Percentiles rank a stretch among this genome's conserved stretches.
These are phyloP conservation scores for Hibiscus tridactylites DNA, from an alignment of 345 rosid species.

Conservation along the genomic window DNA sequence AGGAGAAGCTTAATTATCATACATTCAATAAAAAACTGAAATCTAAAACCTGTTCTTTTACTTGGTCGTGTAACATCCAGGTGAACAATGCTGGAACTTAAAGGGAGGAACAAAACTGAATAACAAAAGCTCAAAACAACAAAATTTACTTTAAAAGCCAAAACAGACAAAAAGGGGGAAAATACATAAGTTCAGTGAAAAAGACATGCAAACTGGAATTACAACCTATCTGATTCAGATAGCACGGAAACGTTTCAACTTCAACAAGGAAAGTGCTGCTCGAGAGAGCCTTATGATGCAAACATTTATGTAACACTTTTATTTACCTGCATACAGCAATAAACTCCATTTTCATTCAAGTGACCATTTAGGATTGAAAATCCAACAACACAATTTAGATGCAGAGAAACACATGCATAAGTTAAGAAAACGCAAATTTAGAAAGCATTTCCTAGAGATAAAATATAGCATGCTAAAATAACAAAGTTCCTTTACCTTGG, in stretches of 20 bases:
- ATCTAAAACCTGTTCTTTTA: neutral
- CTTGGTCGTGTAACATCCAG: neutral
- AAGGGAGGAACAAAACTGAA: neutral
- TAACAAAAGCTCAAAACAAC: neutral
- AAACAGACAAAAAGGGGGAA: neutral
- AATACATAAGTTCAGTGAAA: neutral
- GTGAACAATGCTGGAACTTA: neutral
- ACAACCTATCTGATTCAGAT: neutral
- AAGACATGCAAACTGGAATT: neutral
- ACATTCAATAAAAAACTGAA: neutral
- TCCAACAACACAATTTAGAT: neutral
- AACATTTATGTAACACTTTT: neutral
- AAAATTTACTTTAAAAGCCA: too few relatives aligned
- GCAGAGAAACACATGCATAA: neutral
- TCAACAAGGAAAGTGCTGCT: neutral
- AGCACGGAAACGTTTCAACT: neutral
- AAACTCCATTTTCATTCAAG: neutral
- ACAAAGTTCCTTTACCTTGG: constrained; percentile 23
- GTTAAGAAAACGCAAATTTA: neutral
- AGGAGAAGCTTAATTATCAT: neutral
- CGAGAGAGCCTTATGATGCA: neutral
- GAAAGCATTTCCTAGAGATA: neutral
- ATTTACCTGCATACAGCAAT: constrained; percentile 3
- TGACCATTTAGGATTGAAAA: neutral
- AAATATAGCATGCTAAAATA: neutral